Conservation (phyloP, 2,329 filamentous ascomycete species). For the Fusarium sp. region DNA sequence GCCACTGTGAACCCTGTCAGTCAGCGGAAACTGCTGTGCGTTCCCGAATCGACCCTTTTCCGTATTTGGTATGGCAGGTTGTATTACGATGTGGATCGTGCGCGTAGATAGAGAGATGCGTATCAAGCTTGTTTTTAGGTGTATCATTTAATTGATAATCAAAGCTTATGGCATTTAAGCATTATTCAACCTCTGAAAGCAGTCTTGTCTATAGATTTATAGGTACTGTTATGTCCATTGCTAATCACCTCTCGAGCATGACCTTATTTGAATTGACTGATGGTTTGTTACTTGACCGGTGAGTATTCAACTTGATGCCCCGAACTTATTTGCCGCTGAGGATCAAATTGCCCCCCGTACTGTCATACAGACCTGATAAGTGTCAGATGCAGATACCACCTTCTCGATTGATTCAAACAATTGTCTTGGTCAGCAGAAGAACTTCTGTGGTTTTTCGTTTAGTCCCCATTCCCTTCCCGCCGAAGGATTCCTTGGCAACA, state of each 20-base stretch:
- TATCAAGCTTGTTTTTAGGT: background rate
- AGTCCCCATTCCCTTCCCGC: background rate
- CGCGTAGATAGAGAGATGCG: slow-evolving; percentile 1
- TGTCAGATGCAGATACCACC: background rate
- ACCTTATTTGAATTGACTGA: accelerated
- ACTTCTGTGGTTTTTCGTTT: background rate
- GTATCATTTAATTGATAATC: too few relatives aligned
- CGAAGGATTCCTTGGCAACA: slow-evolving; percentile 6
- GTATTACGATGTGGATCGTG: background rate
- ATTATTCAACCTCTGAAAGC: background rate
- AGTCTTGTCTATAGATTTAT: background rate
- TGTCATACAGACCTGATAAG: background rate
- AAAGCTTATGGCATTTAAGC: background rate
- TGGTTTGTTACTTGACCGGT: background rate
- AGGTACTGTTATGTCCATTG: accelerated
- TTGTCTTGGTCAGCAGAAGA: background rate
- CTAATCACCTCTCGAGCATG: accelerated
- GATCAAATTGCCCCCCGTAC: background rate
- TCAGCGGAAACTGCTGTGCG: background rate
- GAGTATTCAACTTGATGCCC: background rate
- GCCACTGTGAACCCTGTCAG: background rate
- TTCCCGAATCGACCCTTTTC: background rate
- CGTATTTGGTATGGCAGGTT: background rate
- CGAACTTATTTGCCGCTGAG: background rate
- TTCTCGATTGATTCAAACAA: background rate